Evolutionary conservation across 306 rosid species (phyloP).

Genomic region (Medicago arabica): DNA sequence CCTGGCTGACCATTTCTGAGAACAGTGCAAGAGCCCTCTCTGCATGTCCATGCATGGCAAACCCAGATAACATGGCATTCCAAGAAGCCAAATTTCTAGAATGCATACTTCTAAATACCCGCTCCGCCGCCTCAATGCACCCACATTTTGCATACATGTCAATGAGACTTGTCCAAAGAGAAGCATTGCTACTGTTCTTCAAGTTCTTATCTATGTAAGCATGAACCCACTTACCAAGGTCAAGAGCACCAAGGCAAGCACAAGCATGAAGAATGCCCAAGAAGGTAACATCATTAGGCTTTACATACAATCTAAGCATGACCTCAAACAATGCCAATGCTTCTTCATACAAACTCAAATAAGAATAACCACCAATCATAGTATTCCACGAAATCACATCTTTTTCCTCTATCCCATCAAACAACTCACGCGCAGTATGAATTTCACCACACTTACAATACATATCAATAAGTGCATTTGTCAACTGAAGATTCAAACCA

Average conservation of each 20-base stretch:
- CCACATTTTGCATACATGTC: slow-evolving; percentile 93
- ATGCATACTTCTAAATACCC: slow-evolving; percentile 64
- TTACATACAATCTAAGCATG: slow-evolving; percentile 62
- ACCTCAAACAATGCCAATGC: slow-evolving; percentile 65
- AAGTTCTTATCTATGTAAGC: slow-evolving; percentile 67
- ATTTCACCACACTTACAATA: slow-evolving; percentile 74
- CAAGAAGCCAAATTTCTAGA: slow-evolving; percentile 68
- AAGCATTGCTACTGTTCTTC: slow-evolving; percentile 45
- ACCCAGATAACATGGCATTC: slow-evolving; percentile 89
- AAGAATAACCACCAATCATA: slow-evolving; percentile 79
- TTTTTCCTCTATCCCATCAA: slow-evolving; percentile 61
- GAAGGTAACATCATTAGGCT: slow-evolving; percentile 88
- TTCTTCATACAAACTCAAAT: slow-evolving; percentile 57
- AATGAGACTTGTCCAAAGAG: slow-evolving; percentile 74
- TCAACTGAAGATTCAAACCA: slow-evolving; percentile 59
- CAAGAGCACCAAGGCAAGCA: slow-evolving; percentile 84
- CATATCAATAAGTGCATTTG: slow-evolving; percentile 78
- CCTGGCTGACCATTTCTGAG: slow-evolving; percentile 56
- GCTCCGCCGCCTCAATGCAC: slow-evolving; percentile 64
- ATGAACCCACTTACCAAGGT: slow-evolving; percentile 93
- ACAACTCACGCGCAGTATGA: slow-evolving; percentile 62
- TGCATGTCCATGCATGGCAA: slow-evolving; percentile 73
- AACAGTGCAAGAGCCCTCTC: slow-evolving; percentile 63
- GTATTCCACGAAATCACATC: slow-evolving; percentile 90
- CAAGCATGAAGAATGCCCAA: slow-evolving; percentile 77